Evolutionary conservation across 2,329 filamentous ascomycete genomes (phyloP).

Genomic region (Paraphoma chrysanthemicola): DNA sequence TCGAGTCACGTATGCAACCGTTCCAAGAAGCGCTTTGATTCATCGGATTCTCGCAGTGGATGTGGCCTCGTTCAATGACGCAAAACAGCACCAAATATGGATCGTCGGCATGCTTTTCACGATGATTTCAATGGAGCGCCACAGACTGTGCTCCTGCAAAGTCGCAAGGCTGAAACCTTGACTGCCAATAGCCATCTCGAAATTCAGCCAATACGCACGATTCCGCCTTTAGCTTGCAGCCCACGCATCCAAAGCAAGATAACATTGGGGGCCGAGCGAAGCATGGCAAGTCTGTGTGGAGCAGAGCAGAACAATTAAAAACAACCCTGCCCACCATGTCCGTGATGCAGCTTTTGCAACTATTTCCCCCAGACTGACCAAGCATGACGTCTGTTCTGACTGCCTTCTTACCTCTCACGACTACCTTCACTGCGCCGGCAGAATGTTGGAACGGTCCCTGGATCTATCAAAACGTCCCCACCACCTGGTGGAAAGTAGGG

Average conservation of each 20-base stretch:
- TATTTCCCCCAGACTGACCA: neutral
- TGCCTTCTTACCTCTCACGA: constrained; percentile 5
- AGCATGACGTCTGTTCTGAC: neutral
- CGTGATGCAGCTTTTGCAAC: neutral
- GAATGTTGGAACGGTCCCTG: constrained; percentile 2
- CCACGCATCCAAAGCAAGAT: neutral
- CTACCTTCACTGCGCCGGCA: constrained; percentile 5
- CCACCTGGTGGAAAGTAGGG: constrained; percentile 2
- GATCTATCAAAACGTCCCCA: neutral
- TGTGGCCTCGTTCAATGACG: too few species aligned
- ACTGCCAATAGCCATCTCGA: neutral
- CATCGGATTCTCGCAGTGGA: too few species aligned
- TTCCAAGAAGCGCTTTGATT: too few species aligned
- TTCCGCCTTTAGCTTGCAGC: neutral
- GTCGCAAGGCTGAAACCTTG: neutral
- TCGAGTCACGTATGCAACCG: too few species aligned
- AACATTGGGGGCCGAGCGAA: neutral
- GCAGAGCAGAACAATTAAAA: neutral
- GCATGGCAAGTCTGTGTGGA: neutral
- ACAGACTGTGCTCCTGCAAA: neutral
- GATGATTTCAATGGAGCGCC: too few species aligned
- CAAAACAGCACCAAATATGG: too few species aligned
- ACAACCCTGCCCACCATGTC: too few species aligned
- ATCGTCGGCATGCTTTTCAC: too few species aligned
- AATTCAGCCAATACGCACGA: neutral